Percentiles rank a stretch among this genome's conserved stretches.
These are phyloP conservation scores for Globisporangium acanthophoron DNA, from an alignment of 352 stramenopile species.

Conservation along the genomic window DNA sequence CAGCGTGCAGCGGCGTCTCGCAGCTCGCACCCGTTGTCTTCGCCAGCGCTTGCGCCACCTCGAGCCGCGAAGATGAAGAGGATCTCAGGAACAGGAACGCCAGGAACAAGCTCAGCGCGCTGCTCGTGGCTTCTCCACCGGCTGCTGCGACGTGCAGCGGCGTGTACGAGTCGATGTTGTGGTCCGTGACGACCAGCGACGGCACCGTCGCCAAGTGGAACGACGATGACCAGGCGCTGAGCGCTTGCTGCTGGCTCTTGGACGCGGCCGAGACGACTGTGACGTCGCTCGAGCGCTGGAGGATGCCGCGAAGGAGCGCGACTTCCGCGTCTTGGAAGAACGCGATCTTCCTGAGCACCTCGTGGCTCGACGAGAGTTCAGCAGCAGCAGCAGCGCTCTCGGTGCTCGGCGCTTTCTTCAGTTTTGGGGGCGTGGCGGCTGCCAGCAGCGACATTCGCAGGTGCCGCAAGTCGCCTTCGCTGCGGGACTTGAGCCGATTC, in stretches of 20 bases:
- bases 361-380: neutral
- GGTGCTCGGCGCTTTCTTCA: conserved; percentile 4
- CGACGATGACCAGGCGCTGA: neutral
- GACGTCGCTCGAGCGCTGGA: conserved; percentile 5
- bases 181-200: conserved; percentile 27
- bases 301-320: conserved; percentile 7
- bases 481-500: conserved; percentile 35
- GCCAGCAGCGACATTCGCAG: conserved; percentile 10
- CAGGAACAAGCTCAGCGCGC: conserved; percentile 33
- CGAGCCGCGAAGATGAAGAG: conserved; percentile 5
- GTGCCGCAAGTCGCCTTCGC: conserved; percentile 37
- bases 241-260: conserved; percentile 1
- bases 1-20: conserved; percentile 42
- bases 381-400: neutral
- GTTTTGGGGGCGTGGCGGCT: neutral
- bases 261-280: neutral
- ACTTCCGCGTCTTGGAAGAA: conserved; percentile 10
- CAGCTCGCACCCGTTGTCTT: conserved; percentile 15
- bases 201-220: conserved; percentile 30
- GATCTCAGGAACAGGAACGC: conserved; percentile 24
- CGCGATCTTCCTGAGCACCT: neutral
- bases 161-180: conserved; percentile 25
- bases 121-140: conserved; percentile 28
- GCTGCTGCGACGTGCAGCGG: conserved; percentile 38
- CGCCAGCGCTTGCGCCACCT: conserved; percentile 18